Evolutionary conservation across 1,284 basidiomycete genomes (phyloP).

Genomic region (Puccinia triticina): DNA sequence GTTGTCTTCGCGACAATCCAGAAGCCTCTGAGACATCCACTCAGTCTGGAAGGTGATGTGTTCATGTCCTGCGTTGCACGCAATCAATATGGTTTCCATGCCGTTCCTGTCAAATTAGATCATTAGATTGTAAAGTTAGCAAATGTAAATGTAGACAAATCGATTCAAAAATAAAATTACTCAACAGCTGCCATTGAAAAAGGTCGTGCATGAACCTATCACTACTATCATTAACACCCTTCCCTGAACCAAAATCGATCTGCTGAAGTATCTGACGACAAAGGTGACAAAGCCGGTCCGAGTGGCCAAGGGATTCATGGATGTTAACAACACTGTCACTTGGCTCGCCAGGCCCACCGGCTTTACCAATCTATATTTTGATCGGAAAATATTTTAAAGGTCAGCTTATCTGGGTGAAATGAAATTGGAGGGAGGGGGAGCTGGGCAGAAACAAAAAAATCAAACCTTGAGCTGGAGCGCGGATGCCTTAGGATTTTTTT

Average conservation of each 20-base stretch:
- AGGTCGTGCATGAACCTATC: background rate
- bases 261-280: too few species aligned
- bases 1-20: background rate
- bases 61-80: too few species aligned
- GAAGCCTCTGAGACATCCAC: background rate
- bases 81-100: background rate
- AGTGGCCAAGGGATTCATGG: too few species aligned
- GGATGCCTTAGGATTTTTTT: background rate
- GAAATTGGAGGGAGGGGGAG: too few species aligned
- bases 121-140: background rate
- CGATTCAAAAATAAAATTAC: background rate
- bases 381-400: too few species aligned
- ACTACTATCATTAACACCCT: background rate
- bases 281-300: too few species aligned
- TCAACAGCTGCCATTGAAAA: background rate
- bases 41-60: too few species aligned
- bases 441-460: background rate
- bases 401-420: too few species aligned
- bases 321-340: too few species aligned
- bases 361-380: too few species aligned
- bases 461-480: background rate
- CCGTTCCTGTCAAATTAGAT: background rate
- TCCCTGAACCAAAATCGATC: too few species aligned
- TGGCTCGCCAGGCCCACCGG: too few species aligned
- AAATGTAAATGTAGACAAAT: background rate